Base-by-base conservation (phyloP, 768 basidiomycete species). In the Leccinum subgranulosum region DNA sequence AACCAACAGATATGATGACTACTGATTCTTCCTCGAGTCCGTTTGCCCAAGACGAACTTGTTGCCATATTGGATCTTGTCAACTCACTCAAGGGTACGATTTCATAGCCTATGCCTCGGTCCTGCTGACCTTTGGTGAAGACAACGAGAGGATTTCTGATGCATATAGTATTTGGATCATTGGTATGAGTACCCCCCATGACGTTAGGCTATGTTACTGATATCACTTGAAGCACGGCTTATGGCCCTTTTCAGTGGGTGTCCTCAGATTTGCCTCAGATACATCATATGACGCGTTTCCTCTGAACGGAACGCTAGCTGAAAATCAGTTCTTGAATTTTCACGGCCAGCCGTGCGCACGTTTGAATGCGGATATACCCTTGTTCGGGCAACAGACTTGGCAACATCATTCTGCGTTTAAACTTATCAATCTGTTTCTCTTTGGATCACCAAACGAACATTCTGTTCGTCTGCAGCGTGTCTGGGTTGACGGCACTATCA, bases 11-110 rank as follows among this genome's bases (percentile, higher is more conserved):
- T 21, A 55, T 64, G 34, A 51, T 64, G 34, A 64, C 64, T 9
- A 43, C 64, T 11, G 51, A 64, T 53, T 62, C 64, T 6, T 64
- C 64, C 8, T 33, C 64, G 33, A 57, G 62, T 27, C 62, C 59
- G 0, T 65, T 64, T 6, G 34, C 49, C 23, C 54, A 61, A 49
- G 59, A 58, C 17, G 55, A 64, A 4, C 53, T 65, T 1, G 31
- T 41, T 36, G 50, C 63, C 9, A 58, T 65, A 3, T 5, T 62
- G 9, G 60, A 62, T 17, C 53, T 65, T 2, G 27, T 64, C 34
- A 58, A 62, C 17, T 64, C 62, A 4, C 39, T 63, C n/a, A 56
- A 53, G 17, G 59, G 62, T 65, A 27, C 5, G 5, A 17, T 12
- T 31, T 36, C 25, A 3, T 29, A 2, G n/a, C 8, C 11, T 27